Evolutionary conservation across 2,329 filamentous ascomycete genomes (phyloP), one percentile per base, ranked within the genome.

Genomic region (Phialophora tarda): DNA sequence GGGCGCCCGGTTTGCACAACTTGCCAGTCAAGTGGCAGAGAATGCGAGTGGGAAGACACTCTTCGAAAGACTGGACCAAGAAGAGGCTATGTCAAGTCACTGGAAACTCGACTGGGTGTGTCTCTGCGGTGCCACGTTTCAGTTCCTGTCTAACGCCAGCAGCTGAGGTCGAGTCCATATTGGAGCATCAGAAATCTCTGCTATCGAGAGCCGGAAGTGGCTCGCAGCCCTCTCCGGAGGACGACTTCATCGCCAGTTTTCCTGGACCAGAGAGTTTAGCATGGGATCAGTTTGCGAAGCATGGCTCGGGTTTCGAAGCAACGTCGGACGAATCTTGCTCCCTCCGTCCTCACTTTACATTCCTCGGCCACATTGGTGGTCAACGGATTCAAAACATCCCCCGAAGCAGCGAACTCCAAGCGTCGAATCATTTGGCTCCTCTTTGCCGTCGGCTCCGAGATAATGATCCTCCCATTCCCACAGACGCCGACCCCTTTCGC

Each of bases 331-430:
- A n/a, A n/a, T n/a, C n/a, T n/a, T n/a, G 72, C 69, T 1, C 74
- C 74, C 30, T 55, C 59, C 6, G 74, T 76, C n/a, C 74, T 23
- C 23, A 73, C 71, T 14, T 70, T 65, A 38, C 73, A 75, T 26
- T 51, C 69, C 0, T 71, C 72, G 5, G 67, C 75, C 24, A 79
- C 67, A 26, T 65, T 51, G 17, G 56, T 58, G 7, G 23, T 47
- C 51, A 26, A 14, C 2, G 62, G 65, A 41, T 65, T 48, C 14
- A 65, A 50, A 12, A 64, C 48, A 26, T 60, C 50, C 4, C 48
- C 58, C 1, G 51, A 51, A 1, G 34, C 51, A 28, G n/a, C 14
- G 4, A 51, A 23, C 21, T 65, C 58, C 30, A 32, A 11, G 30
- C 30, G 30, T 32, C 30, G 30, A 32, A 32, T 32, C 30, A 32